Percentiles rank a stretch among this genome's conserved stretches.
These are phyloP conservation scores for Sutorius australiensis DNA, from an alignment of 768 basidiomycete species.

Conservation along the genomic window DNA sequence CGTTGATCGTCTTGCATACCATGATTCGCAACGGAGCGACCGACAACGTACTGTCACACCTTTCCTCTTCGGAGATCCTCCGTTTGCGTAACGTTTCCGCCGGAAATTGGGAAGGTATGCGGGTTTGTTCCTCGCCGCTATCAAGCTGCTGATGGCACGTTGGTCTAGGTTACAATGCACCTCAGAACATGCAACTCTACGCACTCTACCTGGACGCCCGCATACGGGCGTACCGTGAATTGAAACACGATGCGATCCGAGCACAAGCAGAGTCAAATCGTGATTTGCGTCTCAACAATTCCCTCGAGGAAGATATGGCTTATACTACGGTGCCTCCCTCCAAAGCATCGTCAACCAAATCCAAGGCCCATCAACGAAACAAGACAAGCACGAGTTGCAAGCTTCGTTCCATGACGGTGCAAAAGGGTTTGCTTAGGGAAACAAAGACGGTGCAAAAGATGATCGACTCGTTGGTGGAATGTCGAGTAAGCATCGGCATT, in stretches of 20 bases:
- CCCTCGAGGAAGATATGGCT: conserved; percentile 57
- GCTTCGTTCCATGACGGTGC: conserved; percentile 86
- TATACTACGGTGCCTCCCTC: conserved; percentile 26
- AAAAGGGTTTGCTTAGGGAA: conserved; percentile 92
- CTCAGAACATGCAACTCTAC: conserved; percentile 84
- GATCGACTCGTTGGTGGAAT: conserved; percentile 85
- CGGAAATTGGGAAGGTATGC: conserved; percentile 83
- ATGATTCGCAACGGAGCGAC: conserved; percentile 98
- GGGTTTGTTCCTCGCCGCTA: background rate
- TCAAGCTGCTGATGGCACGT: background rate
- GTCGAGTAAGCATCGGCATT: conserved; percentile 57
- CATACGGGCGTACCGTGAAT: conserved; percentile 81
- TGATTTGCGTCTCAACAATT: conserved; percentile 63
- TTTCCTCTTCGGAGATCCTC: conserved; percentile 79
- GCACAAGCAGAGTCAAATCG: conserved; percentile 94
- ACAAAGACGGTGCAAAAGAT: conserved; percentile 87
- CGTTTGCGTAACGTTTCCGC: conserved; percentile 76
- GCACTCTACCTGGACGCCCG: conserved; percentile 85
- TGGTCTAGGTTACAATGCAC: conserved; percentile 71
- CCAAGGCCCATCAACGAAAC: conserved; percentile 48
- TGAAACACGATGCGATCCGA: conserved; percentile 91
- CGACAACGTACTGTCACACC: conserved; percentile 83
- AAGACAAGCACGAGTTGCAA: conserved; percentile 82
- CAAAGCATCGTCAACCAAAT: conserved; percentile 31
- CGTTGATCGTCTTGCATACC: conserved; percentile 89